Percentiles rank a stretch among this genome's conserved stretches.
Conservation (phyloP, 192 early-diverging fungal species). For the Coemansia sp. region DNA sequence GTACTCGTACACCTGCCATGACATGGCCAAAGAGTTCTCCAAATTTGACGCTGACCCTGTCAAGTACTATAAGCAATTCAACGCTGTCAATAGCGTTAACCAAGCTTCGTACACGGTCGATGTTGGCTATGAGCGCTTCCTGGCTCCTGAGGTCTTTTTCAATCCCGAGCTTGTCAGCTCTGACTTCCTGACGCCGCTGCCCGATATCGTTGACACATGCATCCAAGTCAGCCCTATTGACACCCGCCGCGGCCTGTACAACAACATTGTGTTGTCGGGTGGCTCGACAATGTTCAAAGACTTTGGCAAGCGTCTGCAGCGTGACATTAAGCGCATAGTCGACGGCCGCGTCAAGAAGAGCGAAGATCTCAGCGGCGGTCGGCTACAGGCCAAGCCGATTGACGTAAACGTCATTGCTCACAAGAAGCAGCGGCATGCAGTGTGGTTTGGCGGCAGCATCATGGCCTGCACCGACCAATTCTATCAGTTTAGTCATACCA, state of each 20-base stretch:
- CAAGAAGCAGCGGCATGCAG: conserved; percentile 98
- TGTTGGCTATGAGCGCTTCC: conserved; percentile 97
- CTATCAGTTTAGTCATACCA: conserved; percentile 90
- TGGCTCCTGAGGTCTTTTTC: conserved; percentile 99
- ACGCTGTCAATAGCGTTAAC: conserved; percentile 84
- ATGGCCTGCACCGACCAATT: conserved; percentile 89
- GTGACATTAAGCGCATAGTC: conserved; percentile 89
- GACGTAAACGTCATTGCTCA: conserved; percentile 98
- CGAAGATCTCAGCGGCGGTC: conserved; percentile 73
- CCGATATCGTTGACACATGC: conserved; percentile 93
- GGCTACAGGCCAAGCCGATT: conserved; percentile 74
- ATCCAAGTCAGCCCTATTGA: conserved; percentile 98
- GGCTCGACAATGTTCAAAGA: conserved; percentile 99
- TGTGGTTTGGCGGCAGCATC: conserved; percentile 97
- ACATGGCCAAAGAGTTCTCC: conserved; percentile 96
- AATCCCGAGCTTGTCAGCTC: conserved; percentile 97
- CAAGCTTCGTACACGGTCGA: conserved; percentile 86
- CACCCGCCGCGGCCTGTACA: conserved; percentile 94
- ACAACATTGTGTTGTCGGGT: conserved; percentile 98
- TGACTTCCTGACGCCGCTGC: conserved; percentile 94
- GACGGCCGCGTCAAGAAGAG: conserved; percentile 70
- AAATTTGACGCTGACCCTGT: conserved; percentile 87
- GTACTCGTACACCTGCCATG: conserved; percentile 94
- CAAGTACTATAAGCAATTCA: conserved; percentile 86
- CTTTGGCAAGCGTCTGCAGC: conserved; percentile 90